A percentile compares a stretch with the other conserved stretches of the same genome.
Evolutionary conservation across 305 asterid genomes (phyloP).

Genomic region (Striga hermonthica): DNA sequence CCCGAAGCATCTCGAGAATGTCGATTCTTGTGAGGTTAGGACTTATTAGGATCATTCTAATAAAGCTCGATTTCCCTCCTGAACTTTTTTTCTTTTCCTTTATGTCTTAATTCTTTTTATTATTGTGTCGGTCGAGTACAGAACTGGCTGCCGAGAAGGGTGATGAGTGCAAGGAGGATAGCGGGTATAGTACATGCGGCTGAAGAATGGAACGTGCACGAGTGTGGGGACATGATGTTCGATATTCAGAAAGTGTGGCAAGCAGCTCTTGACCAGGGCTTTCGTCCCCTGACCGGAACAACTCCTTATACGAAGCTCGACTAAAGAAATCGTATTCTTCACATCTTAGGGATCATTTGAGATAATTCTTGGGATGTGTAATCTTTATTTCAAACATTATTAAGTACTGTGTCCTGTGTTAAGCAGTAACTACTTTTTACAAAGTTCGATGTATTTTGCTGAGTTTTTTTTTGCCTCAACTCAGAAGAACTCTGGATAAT

Average conservation of each 20-base stretch:
- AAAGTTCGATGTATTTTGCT: too few relatives aligned
- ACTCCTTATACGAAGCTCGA: too few relatives aligned
- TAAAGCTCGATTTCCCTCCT: neutral
- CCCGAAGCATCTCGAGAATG: slow-evolving; percentile 68
- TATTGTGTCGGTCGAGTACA: slow-evolving; percentile 20
- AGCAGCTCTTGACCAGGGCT: slow-evolving; percentile 63
- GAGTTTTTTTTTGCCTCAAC: too few relatives aligned
- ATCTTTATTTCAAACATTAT: too few relatives aligned
- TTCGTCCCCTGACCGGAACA: slow-evolving; percentile 38
- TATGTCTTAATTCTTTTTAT: neutral
- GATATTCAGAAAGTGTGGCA: slow-evolving; percentile 61
- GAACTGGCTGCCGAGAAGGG: slow-evolving; percentile 78
- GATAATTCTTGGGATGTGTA: too few relatives aligned
- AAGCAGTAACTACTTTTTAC: too few relatives aligned
- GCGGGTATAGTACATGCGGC: slow-evolving; percentile 64
- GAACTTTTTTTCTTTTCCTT: neutral
- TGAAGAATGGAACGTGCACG: slow-evolving; percentile 72
- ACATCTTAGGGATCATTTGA: too few relatives aligned
- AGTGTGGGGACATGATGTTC: slow-evolving; percentile 67
- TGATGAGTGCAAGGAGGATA: slow-evolving; percentile 56
- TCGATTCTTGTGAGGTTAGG: slow-evolving; percentile 81
- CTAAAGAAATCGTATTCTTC: too few relatives aligned
- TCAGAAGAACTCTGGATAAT: too few relatives aligned
- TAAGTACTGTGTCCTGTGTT: too few relatives aligned
- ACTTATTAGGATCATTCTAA: neutral